Base-by-base conservation (phyloP, 73 alveolate genomes). In the Tetrahymena elliotti region DNA sequence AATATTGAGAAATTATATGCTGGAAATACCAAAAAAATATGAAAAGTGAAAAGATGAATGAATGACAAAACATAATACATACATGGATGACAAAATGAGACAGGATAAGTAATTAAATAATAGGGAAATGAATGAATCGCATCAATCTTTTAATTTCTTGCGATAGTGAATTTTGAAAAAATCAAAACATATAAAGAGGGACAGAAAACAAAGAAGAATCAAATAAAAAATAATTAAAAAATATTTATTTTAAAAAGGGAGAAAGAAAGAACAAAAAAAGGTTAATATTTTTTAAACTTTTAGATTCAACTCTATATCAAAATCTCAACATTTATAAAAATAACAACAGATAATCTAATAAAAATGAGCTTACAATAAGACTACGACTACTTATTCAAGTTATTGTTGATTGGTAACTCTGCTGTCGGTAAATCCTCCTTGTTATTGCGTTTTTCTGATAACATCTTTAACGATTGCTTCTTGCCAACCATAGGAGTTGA, bases 401-500 rank as follows among this genome's bases (percentile, higher is more conserved):
- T 96, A 34, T 83, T 96, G 24, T 95, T 96, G 40, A 92, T 95
- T 40, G 98, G 98, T 68, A 96, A 95, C 68, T 95, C 97, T 53
- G 94, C 95, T 54, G 98, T 96, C 37, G 98, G 98, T 34, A 96
- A 96, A 95, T 96, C 98, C 13, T 96, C 98, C 31, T 83, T 96
- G 84, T 83, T 96, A 68, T 94, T 96, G 33, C 54, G 98, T 38
- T 96, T 96, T 95, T 97, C 97, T 92, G 98, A 96, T 83, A 94
- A 96, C 93, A 92, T 95, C 38, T 96, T 96, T 94, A 94, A 96
- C n/a, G 98, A 96, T 37, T 93, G 95, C 39, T 96, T 96, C 94
- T 95, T 97, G 24, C 95, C 98, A 39, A 97, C 98, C 37, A 95
- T 97, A 27, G 98, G 98, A 38, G 98, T 97, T 37, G 98, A 97